A percentile compares a stretch with the other conserved stretches of the same genome.
phyloP scores from a whole-genome alignment of 2,329 filamentous ascomycete species.

The Onygenales sp. region DNA sequence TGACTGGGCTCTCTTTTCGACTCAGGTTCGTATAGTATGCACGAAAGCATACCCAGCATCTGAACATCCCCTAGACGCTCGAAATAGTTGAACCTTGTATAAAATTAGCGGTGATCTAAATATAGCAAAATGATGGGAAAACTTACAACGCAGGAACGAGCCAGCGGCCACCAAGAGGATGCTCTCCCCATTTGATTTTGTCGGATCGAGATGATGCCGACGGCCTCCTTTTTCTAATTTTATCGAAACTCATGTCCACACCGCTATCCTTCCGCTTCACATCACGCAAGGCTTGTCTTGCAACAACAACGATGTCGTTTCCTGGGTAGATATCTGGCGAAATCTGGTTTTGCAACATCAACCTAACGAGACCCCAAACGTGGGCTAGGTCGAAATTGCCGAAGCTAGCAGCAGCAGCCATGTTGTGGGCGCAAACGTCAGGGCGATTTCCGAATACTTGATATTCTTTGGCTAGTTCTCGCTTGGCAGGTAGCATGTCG shows the following conservation, averaged over 20 bases:
- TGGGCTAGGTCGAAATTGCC: conserved; percentile 64
- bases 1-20: conserved; percentile 28
- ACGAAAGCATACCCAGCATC: conserved; percentile 58
- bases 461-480: conserved; percentile 68
- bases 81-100: conserved; percentile 44
- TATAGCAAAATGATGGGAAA: not conserved
- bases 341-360: conserved; percentile 69
- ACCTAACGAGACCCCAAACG: conserved; percentile 71
- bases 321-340: conserved; percentile 55
- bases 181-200: conserved; percentile 47
- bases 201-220: conserved; percentile 30
- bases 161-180: conserved; percentile 47
- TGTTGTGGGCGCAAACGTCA: conserved; percentile 79
- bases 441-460: conserved; percentile 72
- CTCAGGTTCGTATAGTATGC: conserved; percentile 44
- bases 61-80: conserved; percentile 53
- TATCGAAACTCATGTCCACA: conserved; percentile 22
- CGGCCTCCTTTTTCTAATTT: conserved; percentile 22
- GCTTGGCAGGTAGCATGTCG: conserved; percentile 66
- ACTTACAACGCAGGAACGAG: conserved; percentile 43
- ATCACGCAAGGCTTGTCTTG: conserved; percentile 49
- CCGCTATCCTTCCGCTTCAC: conserved; percentile 27
- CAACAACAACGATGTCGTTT: conserved; percentile 59
- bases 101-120: not conserved
- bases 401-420: conserved; percentile 61